Conservation (phyloP, 1,139 yeast species). For the Diutina sp. region DNA sequence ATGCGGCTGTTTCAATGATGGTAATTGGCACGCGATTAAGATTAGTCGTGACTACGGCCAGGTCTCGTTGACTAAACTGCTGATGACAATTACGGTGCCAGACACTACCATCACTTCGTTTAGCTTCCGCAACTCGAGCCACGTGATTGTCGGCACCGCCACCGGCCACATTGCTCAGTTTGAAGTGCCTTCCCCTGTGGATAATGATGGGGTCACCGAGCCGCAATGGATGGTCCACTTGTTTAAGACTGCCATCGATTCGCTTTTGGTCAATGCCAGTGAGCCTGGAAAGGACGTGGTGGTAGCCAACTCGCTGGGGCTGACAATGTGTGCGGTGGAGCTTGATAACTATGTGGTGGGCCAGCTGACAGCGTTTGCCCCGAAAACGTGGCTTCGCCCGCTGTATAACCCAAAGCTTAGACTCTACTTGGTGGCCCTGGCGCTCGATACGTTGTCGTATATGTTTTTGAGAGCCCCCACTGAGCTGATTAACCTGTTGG, state of each 20-base stretch:
- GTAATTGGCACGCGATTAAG: conserved; percentile 42
- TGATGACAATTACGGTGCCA: conserved; percentile 11
- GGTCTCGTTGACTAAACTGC: conserved; percentile 9
- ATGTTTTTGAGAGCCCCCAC: conserved; percentile 22
- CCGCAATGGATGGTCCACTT: conserved; percentile 36
- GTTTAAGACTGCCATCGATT: conserved; percentile 38
- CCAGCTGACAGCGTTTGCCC: conserved; percentile 10
- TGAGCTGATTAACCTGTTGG: conserved; percentile 17
- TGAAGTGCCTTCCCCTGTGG: conserved; percentile 20
- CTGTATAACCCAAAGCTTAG: conserved; percentile 16
- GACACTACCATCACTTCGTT: conserved; percentile 31
- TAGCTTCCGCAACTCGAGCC: conserved; percentile 39
- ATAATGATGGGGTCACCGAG: conserved; percentile 5
- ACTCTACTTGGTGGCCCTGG: conserved; percentile 14
- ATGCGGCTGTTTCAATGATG: conserved; percentile 52
- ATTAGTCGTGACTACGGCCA: conserved; percentile 9
- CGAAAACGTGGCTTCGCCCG: conserved; percentile 9
- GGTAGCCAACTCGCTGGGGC: conserved; percentile 36
- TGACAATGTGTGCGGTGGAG: conserved; percentile 28
- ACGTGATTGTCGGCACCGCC: conserved; percentile 47
- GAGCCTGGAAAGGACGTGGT: conserved; percentile 16
- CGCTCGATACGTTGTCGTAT: conserved; percentile 18
- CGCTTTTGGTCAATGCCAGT: conserved; percentile 21
- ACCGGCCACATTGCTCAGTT: conserved; percentile 63
- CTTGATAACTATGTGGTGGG: conserved; percentile 25